A percentile compares a stretch with the other conserved stretches of the same genome.
These are phyloP conservation scores for Aspergillus haitiensis DNA, from an alignment of 495 filamentous ascomycete genomes.

Conservation along the genomic window DNA sequence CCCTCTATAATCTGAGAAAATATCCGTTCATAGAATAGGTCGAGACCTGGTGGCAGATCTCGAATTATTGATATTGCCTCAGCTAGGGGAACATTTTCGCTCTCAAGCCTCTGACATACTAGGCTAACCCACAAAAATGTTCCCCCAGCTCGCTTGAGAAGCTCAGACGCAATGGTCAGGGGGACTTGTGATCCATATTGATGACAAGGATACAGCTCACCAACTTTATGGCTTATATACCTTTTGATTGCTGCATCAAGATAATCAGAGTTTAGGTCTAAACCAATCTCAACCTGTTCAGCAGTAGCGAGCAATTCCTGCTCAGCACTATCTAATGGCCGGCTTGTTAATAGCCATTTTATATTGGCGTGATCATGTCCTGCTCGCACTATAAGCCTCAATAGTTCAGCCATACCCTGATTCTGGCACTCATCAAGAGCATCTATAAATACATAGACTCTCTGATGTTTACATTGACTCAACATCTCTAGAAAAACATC, in stretches of 20 bases:
- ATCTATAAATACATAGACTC: slow-evolving; percentile 21
- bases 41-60: neutral
- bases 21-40: neutral
- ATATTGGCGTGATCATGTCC: slow-evolving; percentile 21
- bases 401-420: slow-evolving; percentile 29
- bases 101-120: slow-evolving; percentile 24
- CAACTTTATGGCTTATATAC: neutral
- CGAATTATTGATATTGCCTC: slow-evolving; percentile 1
- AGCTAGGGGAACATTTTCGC: neutral
- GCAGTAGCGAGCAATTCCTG: slow-evolving; percentile 14
- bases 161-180: slow-evolving; percentile 15
- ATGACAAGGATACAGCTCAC: neutral
- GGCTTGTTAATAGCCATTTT: slow-evolving; percentile 35
- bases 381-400: slow-evolving; percentile 30
- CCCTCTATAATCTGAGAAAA: neutral
- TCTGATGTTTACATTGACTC: slow-evolving; percentile 3
- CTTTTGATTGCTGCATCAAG: neutral
- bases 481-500: slow-evolving; percentile 37
- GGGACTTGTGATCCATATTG: neutral
- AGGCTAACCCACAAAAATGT: slow-evolving; percentile 38
- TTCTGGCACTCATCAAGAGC: slow-evolving; percentile 26
- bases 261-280: neutral
- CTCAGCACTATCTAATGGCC: slow-evolving; percentile 24
- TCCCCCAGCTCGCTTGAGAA: slow-evolving; percentile 29
- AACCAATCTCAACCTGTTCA: slow-evolving; percentile 9